These are phyloP conservation scores for Posidonia oceanica DNA, from an alignment of 116 monocot species.

Conservation along the genomic window DNA sequence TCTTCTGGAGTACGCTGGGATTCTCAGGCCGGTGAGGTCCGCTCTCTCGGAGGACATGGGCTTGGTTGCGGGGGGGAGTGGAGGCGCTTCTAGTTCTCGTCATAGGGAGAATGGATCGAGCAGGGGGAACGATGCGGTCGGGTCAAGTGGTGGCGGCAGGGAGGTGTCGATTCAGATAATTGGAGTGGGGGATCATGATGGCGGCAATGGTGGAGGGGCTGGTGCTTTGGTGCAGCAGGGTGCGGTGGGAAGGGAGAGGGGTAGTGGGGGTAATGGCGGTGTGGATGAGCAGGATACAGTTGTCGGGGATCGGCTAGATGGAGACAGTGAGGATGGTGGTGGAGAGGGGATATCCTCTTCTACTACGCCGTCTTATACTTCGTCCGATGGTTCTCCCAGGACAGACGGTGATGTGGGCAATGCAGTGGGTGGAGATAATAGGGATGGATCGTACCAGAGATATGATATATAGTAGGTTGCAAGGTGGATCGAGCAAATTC, in stretches of 20 bases:
- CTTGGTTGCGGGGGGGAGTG: constrained; percentile 7
- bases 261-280: not conserved
- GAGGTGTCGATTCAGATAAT: constrained; percentile 84
- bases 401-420: constrained; percentile 28
- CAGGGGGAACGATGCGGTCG: not conserved
- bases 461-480: constrained; percentile 91
- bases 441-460: constrained; percentile 63
- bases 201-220: constrained; percentile 13
- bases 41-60: constrained; percentile 22
- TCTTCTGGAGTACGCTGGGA: constrained; percentile 74
- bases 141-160: constrained; percentile 18
- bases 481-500: constrained; percentile 81
- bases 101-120: constrained; percentile 5
- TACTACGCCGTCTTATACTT: not conserved
- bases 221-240: constrained; percentile 9
- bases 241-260: constrained; percentile 17
- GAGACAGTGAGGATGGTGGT: constrained; percentile 12
- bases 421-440: constrained; percentile 21
- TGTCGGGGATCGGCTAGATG: constrained; percentile 9
- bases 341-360: constrained; percentile 15
- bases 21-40: constrained; percentile 19
- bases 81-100: not conserved
- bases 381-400: constrained; percentile 1
- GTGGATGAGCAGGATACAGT: constrained; percentile 8
- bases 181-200: constrained; percentile 46